Evolutionary conservation across 768 basidiomycete species (phyloP).

Genomic region (Tricholomella constricta): DNA sequence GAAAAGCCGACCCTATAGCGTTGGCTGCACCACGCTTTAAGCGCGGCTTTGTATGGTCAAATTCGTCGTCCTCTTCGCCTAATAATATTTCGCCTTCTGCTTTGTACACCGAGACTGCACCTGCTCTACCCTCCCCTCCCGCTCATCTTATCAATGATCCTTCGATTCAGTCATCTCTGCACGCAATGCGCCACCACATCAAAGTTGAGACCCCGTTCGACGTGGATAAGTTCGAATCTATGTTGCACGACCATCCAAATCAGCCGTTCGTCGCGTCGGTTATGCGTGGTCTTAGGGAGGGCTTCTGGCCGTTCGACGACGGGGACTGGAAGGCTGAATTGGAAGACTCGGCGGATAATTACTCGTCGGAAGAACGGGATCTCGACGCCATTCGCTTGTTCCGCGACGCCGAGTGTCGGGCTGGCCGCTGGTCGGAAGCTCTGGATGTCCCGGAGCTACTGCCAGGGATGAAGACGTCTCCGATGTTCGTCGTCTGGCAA

Average conservation of each 20-base stretch:
- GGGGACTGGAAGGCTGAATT: background rate
- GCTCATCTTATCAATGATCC: background rate
- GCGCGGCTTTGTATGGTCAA: background rate
- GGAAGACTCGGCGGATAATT: background rate
- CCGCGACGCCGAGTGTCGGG: conserved; percentile 1
- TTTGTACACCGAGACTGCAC: no score
- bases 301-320: conserved; percentile 6
- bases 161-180: background rate
- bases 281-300: conserved; percentile 1
- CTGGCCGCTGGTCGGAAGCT: conserved; percentile 7
- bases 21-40: conserved; percentile 1
- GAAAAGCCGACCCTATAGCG: background rate
- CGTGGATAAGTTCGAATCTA: background rate
- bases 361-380: background rate
- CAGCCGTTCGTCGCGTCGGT: conserved; percentile 10
- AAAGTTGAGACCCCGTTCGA: no score
- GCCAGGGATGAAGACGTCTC: conserved; percentile 19
- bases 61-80: background rate
- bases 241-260: conserved; percentile 7
- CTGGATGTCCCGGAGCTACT: background rate
- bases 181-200: background rate
- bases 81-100: background rate
- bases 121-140: background rate
- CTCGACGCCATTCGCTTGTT: conserved; percentile 6
- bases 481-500: conserved; percentile 22